Base-by-base conservation (phyloP, 192 early-diverging fungal species). In the Mortierella alpina region DNA sequence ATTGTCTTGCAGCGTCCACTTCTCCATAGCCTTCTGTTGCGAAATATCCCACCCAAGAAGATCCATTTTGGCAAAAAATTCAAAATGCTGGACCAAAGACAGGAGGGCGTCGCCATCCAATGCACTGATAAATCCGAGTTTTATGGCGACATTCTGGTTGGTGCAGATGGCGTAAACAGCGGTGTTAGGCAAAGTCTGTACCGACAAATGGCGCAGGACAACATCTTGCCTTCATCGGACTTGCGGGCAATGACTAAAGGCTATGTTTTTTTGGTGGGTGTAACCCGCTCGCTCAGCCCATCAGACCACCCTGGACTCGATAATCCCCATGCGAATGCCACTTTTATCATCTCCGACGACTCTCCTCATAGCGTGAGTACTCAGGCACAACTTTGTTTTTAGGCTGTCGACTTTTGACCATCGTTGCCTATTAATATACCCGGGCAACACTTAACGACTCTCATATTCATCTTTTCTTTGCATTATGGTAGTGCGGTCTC, bases 111-210 rank as follows among this genome's bases (percentile, higher is more conserved):
- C 0, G 63, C 22, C 47, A 44, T 66, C 2, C 56, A 45, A 0
- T 63, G 55, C 6, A 48, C 48, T 11, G 72, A 73, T 40, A 62
- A 62, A 10, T 40, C 54, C 39, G 54, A 42, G 52, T 73, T 57
- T 23, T 53, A 55, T 44, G 72, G 72, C 3, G 72, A 73, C 40
- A 66, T 73, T 12, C 55, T 73, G 1, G 52, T 73, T 23, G 72
- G 72, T n/a, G 72, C 72, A 14, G 72, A 73, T 46, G 72, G 72
- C 6, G 63, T 51, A 7, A 54, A 66, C 48, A 39, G 22, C 18
- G 64, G 47, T 5, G 64, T 73, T 15, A 62, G 72, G 2, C 72
- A 78, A 45, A 63, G 42, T n/a, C 20, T 63, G 45, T 63, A 63
- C 46, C 44, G 22, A 14, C 44, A 63, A 8, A 13, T 63, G 45